phyloP scores from a whole-genome alignment of 805 yeast species.

The Yamadazyma olivae region DNA sequence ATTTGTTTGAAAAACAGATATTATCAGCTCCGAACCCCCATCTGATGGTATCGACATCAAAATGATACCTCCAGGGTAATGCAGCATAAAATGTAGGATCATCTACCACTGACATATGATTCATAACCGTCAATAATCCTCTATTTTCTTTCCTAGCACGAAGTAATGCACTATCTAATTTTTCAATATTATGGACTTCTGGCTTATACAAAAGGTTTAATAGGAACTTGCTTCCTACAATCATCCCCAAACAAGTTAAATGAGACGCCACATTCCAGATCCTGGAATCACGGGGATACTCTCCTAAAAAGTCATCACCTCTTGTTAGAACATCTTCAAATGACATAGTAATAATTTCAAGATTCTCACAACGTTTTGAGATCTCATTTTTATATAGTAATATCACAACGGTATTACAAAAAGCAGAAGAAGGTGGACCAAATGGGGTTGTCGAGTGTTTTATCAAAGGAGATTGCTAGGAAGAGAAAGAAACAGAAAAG shows the following conservation, averaged over 20 bases:
- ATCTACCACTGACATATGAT: slow-evolving; percentile 88
- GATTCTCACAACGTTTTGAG: slow-evolving; percentile 3
- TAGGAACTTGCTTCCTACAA: slow-evolving; percentile 60
- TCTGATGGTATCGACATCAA: slow-evolving; percentile 63
- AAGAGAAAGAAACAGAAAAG: slow-evolving; percentile 24
- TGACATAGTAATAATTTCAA: slow-evolving; percentile 48
- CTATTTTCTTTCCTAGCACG: slow-evolving; percentile 65
- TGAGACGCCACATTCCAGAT: slow-evolving; percentile 71
- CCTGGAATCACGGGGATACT: slow-evolving; percentile 56
- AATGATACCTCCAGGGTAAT: slow-evolving; percentile 67
- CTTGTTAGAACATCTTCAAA: slow-evolving; percentile 62
- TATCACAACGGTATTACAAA: not conserved
- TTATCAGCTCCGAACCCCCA: slow-evolving; percentile 97
- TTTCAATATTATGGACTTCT: slow-evolving; percentile 56
- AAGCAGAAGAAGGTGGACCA: not conserved
- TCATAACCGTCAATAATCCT: slow-evolving; percentile 82
- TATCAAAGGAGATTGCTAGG: slow-evolving; percentile 47
- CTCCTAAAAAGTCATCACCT: slow-evolving; percentile 67
- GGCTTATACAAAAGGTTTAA: slow-evolving; percentile 64
- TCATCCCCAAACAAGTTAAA: slow-evolving; percentile 63
- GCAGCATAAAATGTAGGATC: slow-evolving; percentile 91
- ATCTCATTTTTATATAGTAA: no score
- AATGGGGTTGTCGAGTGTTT: slow-evolving; percentile 21
- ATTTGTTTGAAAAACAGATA: slow-evolving; percentile 67
- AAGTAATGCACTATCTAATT: slow-evolving; percentile 61